Base-by-base conservation (phyloP, 129 eudicot species). In the Calendula officinalis region DNA sequence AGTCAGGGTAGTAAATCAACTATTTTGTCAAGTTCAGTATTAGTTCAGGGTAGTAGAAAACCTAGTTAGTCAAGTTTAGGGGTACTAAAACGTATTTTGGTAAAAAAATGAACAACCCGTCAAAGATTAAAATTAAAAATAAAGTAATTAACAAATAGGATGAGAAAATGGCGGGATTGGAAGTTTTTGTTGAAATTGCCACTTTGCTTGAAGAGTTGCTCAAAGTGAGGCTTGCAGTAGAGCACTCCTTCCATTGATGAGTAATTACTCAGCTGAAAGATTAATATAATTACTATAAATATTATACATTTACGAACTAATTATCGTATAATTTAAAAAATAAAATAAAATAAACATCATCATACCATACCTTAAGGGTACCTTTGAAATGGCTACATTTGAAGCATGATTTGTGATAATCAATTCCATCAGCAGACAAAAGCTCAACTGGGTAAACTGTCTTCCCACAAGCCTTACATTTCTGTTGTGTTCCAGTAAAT, bases 191-290 rank as follows among this genome's bases (percentile, higher is more conserved):
- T 87, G 86, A 84, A 91, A 63, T 75, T 91, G 70, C 98, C 98
- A 1, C 95, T 64, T 75, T 91, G 95, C 86, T 91, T 91, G 77
- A 80, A 91, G 63, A 91, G 94, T 77, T 91, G 98, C 84, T 91
- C 96, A 76, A 82, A 91, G 84, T 91, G 98, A 75, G 98, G 96
- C 83, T 91, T 91, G 80, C 96, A 91, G 86, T 87, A 87, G 61
- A 88, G 88, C 48, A 88, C 98, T 7, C 98, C 98, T 75, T 91
- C 98, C 96, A 91, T 91, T 8, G 98, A 91, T 64, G 98, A 91
- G 81, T 78, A 91, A 68, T 70, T 91, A 81, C 95, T 82, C 80
- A 91, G 77, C 96, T 91, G 91, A 43, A 81, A 71, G 12, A 56
- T 8, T 43, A 74, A 55, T 74, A 15, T 39, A 32, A 35, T 70